Percentiles rank a stretch among this genome's conserved stretches.
Evolutionary conservation across 139 green algal species (phyloP).

Genomic region (Chlamydomonas sp.): DNA sequence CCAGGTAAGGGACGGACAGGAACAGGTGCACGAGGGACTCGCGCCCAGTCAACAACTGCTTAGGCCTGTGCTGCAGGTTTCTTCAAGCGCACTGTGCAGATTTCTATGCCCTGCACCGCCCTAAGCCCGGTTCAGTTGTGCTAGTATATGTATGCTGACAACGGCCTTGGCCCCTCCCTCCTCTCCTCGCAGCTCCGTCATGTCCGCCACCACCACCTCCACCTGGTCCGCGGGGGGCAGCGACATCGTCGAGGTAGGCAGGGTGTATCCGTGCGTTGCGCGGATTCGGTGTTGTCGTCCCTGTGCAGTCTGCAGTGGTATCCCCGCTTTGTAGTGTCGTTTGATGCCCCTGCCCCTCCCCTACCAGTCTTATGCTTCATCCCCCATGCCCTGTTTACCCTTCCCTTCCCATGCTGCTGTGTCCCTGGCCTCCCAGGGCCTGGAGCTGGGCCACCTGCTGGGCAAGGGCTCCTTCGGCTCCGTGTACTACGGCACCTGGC

Average conservation of each 20-base stretch:
- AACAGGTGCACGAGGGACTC: too few relatives aligned
- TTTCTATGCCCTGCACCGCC: too few relatives aligned
- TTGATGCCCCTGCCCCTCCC: background rate
- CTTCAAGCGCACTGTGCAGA: too few relatives aligned
- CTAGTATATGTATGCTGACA: too few relatives aligned
- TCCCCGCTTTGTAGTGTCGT: background rate
- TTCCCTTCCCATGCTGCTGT: background rate
- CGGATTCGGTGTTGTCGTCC: too few relatives aligned
- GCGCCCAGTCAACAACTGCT: too few relatives aligned
- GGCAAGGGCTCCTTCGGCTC: slow-evolving; percentile 55
- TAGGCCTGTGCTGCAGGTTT: too few relatives aligned
- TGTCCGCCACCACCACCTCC: background rate
- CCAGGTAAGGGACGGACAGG: background rate
- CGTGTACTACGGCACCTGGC: slow-evolving; percentile 52
- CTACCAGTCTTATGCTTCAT: too few relatives aligned
- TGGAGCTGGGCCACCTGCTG: slow-evolving; percentile 55
- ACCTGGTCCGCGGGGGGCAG: background rate
- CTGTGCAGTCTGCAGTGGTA: too few relatives aligned
- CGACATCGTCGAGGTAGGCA: slow-evolving; percentile 10
- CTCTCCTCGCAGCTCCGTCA: background rate
- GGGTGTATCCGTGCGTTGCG: too few relatives aligned
- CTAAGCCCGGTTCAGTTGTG: too few relatives aligned
- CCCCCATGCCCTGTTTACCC: background rate
- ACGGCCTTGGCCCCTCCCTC: too few relatives aligned
- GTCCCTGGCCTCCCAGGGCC: slow-evolving; percentile 5